A percentile compares a stretch with the other conserved stretches of the same genome.
Conservation (phyloP, 2,329 filamentous ascomycete genomes). For the Xylogone sp. region DNA sequence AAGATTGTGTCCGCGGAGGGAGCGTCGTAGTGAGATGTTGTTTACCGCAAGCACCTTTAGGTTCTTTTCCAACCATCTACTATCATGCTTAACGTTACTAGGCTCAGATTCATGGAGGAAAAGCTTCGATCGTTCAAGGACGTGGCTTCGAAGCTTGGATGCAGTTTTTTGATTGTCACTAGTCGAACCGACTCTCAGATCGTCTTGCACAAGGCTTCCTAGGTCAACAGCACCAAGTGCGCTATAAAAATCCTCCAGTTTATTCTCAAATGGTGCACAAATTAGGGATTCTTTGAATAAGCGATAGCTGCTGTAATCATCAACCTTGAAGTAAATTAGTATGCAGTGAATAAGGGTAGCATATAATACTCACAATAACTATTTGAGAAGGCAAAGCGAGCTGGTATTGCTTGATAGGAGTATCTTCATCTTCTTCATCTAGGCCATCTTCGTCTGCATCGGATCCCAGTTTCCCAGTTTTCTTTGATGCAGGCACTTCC, state of each 20-base stretch:
- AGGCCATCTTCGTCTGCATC: slow-evolving; percentile 33
- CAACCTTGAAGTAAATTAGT: slow-evolving; percentile 38
- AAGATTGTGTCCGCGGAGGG: slow-evolving; percentile 66
- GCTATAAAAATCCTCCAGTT: slow-evolving; percentile 78
- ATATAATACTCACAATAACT: slow-evolving; percentile 48
- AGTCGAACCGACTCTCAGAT: slow-evolving; percentile 59
- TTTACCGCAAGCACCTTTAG: slow-evolving; percentile 74
- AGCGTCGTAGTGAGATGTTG: slow-evolving; percentile 71
- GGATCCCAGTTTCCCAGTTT: slow-evolving; percentile 14
- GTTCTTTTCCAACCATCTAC: slow-evolving; percentile 86
- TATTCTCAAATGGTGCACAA: slow-evolving; percentile 86
- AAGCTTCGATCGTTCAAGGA: slow-evolving; percentile 82
- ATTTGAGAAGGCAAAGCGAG: slow-evolving; percentile 69
- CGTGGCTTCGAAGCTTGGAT: slow-evolving; percentile 68
- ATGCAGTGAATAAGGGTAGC: neutral
- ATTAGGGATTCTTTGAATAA: slow-evolving; percentile 83
- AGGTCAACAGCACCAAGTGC: slow-evolving; percentile 75
- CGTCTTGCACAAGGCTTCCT: slow-evolving; percentile 73
- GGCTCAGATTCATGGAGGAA: slow-evolving; percentile 75
- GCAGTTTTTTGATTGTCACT: slow-evolving; percentile 66
- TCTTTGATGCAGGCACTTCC: slow-evolving; percentile 48
- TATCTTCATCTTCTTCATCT: slow-evolving; percentile 40
- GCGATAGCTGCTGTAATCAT: slow-evolving; percentile 86
- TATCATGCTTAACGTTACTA: slow-evolving; percentile 80
- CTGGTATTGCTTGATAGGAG: slow-evolving; percentile 52